These are phyloP conservation scores for Nicotiana noctiflora DNA, from an alignment of 257 asterid genomes.

Conservation along the genomic window DNA sequence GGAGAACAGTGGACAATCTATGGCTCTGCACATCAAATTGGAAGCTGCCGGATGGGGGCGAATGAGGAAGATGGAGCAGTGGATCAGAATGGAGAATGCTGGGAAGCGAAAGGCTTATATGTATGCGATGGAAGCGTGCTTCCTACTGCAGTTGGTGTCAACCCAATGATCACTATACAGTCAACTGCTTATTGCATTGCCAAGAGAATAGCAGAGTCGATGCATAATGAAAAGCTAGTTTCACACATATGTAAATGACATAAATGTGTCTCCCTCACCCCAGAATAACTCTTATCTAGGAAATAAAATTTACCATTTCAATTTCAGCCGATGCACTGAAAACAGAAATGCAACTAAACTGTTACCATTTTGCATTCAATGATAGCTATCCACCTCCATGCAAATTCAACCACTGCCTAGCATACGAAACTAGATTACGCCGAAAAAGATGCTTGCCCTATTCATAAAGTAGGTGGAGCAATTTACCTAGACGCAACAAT, in stretches of 20 bases:
- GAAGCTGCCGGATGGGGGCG: conserved; percentile 77
- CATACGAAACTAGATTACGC: too few relatives aligned
- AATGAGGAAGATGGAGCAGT: conserved; percentile 68
- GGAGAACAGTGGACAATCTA: conserved; percentile 52
- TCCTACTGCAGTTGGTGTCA: conserved; percentile 76
- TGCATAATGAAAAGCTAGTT: conserved; percentile 16
- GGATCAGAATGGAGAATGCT: conserved; percentile 71
- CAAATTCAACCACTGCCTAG: not conserved
- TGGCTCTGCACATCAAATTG: conserved; percentile 89
- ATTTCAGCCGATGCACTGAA: not conserved
- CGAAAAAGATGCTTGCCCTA: not conserved
- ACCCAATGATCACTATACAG: conserved; percentile 86
- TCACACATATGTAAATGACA: not conserved
- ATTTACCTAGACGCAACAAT: not conserved
- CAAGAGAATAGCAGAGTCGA: conserved; percentile 38
- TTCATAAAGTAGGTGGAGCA: not conserved
- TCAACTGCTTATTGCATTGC: conserved; percentile 78
- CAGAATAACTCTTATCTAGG: not conserved
- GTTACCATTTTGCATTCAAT: not conserved
- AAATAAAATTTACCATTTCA: not conserved
- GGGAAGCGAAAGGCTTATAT: conserved; percentile 80
- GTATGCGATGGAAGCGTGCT: conserved; percentile 85
- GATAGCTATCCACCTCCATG: not conserved
- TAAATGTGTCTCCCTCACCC: not conserved
- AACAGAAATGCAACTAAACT: not conserved